A percentile compares a stretch with the other conserved stretches of the same genome.
phyloP scores from a whole-genome alignment of 208 protist genomes.

The Wallacemonas sp. region DNA sequence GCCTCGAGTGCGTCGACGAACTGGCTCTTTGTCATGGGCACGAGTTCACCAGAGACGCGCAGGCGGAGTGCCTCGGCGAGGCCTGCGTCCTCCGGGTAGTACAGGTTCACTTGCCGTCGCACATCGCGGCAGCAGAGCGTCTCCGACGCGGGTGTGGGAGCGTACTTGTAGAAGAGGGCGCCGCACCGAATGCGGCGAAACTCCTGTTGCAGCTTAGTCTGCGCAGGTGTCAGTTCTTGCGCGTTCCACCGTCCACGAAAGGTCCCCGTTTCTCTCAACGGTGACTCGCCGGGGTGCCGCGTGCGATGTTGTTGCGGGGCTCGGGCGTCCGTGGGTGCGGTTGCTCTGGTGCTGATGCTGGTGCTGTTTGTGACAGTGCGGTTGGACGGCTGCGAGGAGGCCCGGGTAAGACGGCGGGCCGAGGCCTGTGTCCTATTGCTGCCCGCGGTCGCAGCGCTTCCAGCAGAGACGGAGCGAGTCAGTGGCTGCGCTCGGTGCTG shows the following conservation, averaged over 20 bases:
- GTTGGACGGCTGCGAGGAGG: not conserved
- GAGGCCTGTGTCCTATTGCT: not conserved
- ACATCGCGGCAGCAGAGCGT: conserved; percentile 48
- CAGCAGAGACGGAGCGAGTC: not conserved
- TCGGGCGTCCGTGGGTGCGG: too few species aligned
- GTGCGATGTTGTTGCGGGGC: too few species aligned
- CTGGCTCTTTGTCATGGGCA: conserved; percentile 32
- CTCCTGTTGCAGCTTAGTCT: conserved; percentile 25
- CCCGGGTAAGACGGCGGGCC: not conserved
- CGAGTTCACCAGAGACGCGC: conserved; percentile 8
- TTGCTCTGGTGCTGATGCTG: too few species aligned
- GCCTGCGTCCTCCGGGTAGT: conserved; percentile 62
- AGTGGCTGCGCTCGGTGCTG: not conserved
- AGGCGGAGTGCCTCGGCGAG: conserved; percentile 49
- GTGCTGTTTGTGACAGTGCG: not conserved
- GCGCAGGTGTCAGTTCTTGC: conserved; percentile 4
- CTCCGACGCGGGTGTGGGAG: conserved; percentile 24
- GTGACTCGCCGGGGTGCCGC: not conserved
- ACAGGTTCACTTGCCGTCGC: conserved; percentile 40
- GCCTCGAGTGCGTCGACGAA: conserved; percentile 63
- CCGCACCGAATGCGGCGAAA: conserved; percentile 60
- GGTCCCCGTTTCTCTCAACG: not conserved
- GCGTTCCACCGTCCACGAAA: conserved; percentile 12
- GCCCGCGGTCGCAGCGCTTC: not conserved
- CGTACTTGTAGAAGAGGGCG: conserved; percentile 87